Conservation (phyloP, 2,329 filamentous ascomycete species). For the Microcyclospora tardicrescens region DNA sequence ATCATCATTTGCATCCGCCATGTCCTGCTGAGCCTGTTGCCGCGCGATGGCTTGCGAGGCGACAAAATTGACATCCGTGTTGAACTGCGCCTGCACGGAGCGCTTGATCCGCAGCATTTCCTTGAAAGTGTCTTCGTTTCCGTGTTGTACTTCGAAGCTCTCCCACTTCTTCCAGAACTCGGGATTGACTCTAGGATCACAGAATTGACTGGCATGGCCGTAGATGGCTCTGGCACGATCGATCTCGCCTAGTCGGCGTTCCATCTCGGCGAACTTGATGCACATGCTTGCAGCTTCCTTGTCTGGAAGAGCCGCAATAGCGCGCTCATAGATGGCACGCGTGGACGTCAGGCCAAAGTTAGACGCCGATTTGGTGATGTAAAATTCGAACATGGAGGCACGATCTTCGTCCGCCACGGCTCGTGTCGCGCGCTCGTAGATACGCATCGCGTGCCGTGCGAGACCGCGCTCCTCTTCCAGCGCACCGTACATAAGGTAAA, state of each 20-base stretch:
- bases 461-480: slow-evolving; percentile 91
- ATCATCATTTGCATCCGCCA: slow-evolving; percentile 27
- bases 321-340: slow-evolving; percentile 87
- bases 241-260: slow-evolving; percentile 80
- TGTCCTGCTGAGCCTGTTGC: slow-evolving; percentile 42
- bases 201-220: slow-evolving; percentile 92
- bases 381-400: slow-evolving; percentile 97
- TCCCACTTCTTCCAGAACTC: slow-evolving; percentile 97
- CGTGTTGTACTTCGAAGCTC: slow-evolving; percentile 90
- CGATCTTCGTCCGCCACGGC: slow-evolving; percentile 90
- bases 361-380: slow-evolving; percentile 95
- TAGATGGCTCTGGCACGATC: slow-evolving; percentile 92
- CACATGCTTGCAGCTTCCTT: slow-evolving; percentile 94
- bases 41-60: slow-evolving; percentile 86
- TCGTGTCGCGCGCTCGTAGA: slow-evolving; percentile 92
- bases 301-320: slow-evolving; percentile 86
- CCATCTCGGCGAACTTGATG: slow-evolving; percentile 96
- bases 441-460: slow-evolving; percentile 93
- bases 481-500: slow-evolving; percentile 97
- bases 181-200: slow-evolving; percentile 80
- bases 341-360: slow-evolving; percentile 96
- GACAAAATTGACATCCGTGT: slow-evolving; percentile 97
- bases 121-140: slow-evolving; percentile 98
- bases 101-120: slow-evolving; percentile 97
- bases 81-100: slow-evolving; percentile 94